phyloP scores from a whole-genome alignment of 768 basidiomycete genomes.

The Suillus brevipes region DNA sequence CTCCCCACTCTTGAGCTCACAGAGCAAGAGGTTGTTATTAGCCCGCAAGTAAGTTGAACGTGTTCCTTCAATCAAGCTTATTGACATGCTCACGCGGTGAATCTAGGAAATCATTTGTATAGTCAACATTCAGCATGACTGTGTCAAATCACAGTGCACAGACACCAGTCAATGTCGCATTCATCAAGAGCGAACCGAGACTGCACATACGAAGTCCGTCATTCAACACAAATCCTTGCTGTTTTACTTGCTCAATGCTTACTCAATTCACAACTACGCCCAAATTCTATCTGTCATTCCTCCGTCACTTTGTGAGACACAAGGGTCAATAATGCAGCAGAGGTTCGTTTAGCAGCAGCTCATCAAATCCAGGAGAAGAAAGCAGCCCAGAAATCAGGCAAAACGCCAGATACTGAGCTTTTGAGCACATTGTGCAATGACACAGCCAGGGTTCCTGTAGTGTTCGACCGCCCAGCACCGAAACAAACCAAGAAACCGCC shows the following conservation, averaged over 20 bases:
- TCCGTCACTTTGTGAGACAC: background rate
- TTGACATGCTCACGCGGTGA: background rate
- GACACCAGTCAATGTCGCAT: background rate
- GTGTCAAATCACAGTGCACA: background rate
- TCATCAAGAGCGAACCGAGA: conserved; percentile 3
- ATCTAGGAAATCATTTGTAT: background rate
- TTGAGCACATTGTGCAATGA: background rate
- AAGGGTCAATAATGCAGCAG: background rate
- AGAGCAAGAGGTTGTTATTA: conserved; percentile 5
- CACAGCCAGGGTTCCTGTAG: background rate
- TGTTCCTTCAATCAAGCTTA: background rate
- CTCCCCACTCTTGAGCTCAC: background rate
- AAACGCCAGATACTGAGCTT: background rate
- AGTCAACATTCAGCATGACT: conserved; percentile 4
- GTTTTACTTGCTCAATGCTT: background rate
- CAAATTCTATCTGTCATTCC: conserved; percentile 7
- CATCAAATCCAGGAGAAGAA: background rate
- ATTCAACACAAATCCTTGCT: background rate
- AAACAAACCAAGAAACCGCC: background rate
- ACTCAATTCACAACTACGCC: conserved; percentile 5
- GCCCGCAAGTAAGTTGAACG: conserved; percentile 6
- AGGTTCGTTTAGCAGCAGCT: background rate
- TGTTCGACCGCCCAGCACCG: background rate
- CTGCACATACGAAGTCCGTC: background rate
- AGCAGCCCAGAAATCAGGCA: background rate